These are phyloP conservation scores for Pseudocohnilembus persalinus DNA, from an alignment of 169 alveolate genomes.

Conservation along the genomic window DNA sequence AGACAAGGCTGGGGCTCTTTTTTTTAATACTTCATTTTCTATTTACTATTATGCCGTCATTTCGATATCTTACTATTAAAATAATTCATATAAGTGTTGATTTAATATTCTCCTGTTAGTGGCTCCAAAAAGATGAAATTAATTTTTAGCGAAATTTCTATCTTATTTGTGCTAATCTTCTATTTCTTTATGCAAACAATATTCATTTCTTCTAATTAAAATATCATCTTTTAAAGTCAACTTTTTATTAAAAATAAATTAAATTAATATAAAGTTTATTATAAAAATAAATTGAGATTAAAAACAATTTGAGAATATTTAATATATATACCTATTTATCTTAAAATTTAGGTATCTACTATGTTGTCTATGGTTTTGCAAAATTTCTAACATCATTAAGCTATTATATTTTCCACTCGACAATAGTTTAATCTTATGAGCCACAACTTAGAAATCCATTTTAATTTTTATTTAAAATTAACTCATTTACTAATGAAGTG, in stretches of 20 bases:
- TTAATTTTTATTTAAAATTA: too few species aligned
- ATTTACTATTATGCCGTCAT: background rate
- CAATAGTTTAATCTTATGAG: background rate
- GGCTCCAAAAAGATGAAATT: slow-evolving; percentile 32
- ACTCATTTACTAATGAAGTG: background rate
- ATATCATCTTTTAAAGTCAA: background rate
- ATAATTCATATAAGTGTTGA: slow-evolving; percentile 13
- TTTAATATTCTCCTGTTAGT: slow-evolving; percentile 36
- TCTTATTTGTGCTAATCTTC: slow-evolving; percentile 22
- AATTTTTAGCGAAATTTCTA: slow-evolving; percentile 36
- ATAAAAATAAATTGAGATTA: too few species aligned
- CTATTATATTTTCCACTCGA: slow-evolving; percentile 25
- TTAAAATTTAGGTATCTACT: slow-evolving; percentile 5
- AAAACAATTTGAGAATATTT: too few species aligned
- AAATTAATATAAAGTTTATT: background rate
- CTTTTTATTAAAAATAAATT: background rate
- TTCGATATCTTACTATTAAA: slow-evolving; percentile 11
- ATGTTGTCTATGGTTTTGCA: slow-evolving; percentile 41
- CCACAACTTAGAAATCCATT: background rate
- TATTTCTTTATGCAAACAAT: background rate
- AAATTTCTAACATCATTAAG: slow-evolving; percentile 43
- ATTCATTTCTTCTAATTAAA: slow-evolving; percentile 6
- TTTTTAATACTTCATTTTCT: slow-evolving; percentile 40
- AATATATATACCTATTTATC: background rate
- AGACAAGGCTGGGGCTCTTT: slow-evolving; percentile 58